Percentiles rank a stretch among this genome's conserved stretches.
Evolutionary conservation across 208 protist species (phyloP).

Genomic region (Crithidia fasciculata): DNA sequence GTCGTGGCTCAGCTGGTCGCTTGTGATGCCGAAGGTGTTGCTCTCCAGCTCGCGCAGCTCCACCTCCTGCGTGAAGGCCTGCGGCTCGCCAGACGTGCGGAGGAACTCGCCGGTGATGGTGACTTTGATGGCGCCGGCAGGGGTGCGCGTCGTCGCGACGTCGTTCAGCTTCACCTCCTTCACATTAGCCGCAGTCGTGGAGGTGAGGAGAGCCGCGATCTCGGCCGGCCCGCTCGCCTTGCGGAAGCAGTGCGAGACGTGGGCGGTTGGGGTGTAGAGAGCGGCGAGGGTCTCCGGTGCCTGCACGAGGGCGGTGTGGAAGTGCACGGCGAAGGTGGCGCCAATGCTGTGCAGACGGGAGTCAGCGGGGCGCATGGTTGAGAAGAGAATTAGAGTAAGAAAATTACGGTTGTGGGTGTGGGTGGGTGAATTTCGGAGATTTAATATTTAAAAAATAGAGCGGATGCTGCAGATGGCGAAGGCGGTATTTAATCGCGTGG

Average conservation of each 20-base stretch:
- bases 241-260: constrained; percentile 46
- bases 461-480: too few species aligned
- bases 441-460: too few species aligned
- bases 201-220: constrained; percentile 38
- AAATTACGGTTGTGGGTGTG: too few species aligned
- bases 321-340: constrained; percentile 69
- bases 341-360: constrained; percentile 45
- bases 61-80: constrained; percentile 69
- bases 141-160: constrained; percentile 31
- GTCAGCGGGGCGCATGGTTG: constrained; percentile 20
- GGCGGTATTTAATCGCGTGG: too few species aligned
- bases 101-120: constrained; percentile 44
- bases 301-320: constrained; percentile 72
- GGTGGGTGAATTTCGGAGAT: too few species aligned
- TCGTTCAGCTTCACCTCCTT: constrained; percentile 42
- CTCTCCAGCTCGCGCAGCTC: constrained; percentile 57
- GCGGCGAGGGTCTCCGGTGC: constrained; percentile 36
- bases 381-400: too few species aligned
- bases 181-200: constrained; percentile 26
- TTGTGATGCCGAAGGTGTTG: constrained; percentile 61
- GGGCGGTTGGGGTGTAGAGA: constrained; percentile 59
- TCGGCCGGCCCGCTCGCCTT: constrained; percentile 39
- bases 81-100: not conserved
- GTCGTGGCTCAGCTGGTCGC: constrained; percentile 46
- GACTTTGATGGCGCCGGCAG: constrained; percentile 44